Conservation (phyloP, 768 basidiomycete genomes). For the Pisolithus orientalis region DNA sequence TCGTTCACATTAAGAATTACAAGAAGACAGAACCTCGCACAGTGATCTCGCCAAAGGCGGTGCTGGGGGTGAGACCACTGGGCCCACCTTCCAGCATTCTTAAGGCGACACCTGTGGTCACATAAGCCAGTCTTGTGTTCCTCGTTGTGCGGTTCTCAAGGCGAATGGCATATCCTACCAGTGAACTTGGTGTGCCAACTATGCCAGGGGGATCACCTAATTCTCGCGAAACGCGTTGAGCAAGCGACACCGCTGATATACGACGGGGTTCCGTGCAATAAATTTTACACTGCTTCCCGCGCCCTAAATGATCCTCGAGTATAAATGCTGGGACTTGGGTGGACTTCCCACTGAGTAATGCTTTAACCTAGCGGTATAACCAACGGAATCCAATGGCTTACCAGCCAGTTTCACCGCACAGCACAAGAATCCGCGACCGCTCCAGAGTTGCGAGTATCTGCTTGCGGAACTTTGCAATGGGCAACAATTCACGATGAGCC, state of each 20-base stretch:
- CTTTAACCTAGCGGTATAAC: conserved; percentile 1
- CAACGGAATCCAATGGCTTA: conserved; percentile 39
- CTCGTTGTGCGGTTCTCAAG: conserved; percentile 81
- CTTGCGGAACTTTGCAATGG: conserved; percentile 79
- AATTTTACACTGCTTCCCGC: conserved; percentile 81
- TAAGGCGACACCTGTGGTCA: conserved; percentile 92
- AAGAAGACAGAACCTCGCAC: conserved; percentile 35
- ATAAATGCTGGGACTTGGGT: conserved; percentile 95
- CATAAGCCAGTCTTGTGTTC: conserved; percentile 74
- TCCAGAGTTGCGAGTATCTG: conserved; percentile 68
- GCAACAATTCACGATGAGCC: conserved; percentile 71
- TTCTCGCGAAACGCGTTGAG: conserved; percentile 88
- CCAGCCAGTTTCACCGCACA: conserved; percentile 83
- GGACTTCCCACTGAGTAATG: conserved; percentile 76
- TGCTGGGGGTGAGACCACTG: conserved; percentile 61
- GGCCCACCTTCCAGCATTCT: conserved; percentile 92
- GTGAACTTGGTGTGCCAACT: conserved; percentile 68
- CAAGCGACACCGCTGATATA: conserved; percentile 93
- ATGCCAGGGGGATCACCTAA: conserved; percentile 78
- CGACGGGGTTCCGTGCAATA: conserved; percentile 93
- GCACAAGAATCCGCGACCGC: conserved; percentile 74
- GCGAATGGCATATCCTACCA: conserved; percentile 93
- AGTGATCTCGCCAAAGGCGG: conserved; percentile 92
- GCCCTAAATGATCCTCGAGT: conserved; percentile 80
- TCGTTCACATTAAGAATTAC: neutral